Conservation (phyloP, 306 rosid species). For the Malus sieversii region DNA sequence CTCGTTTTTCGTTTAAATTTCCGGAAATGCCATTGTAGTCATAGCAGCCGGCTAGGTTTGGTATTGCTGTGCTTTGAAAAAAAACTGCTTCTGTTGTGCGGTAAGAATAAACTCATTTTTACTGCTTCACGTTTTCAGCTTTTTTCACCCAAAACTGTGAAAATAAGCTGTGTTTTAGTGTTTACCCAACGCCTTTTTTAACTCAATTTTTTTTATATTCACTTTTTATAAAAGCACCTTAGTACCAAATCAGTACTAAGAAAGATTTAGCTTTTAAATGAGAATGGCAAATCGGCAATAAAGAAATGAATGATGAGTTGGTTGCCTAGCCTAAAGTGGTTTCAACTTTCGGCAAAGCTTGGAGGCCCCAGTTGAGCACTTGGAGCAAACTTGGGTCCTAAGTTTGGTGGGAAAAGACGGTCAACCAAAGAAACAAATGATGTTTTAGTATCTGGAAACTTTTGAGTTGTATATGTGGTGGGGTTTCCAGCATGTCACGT, state of each 20-base stretch:
- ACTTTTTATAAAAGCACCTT: too few species aligned
- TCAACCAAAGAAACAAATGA: slow-evolving; percentile 5
- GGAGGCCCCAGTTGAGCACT: slow-evolving; percentile 17
- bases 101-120: too few species aligned
- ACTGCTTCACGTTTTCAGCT: too few species aligned
- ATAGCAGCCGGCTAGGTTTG: background rate
- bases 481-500: background rate
- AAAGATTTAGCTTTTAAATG: background rate
- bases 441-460: background rate
- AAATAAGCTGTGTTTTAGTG: too few species aligned
- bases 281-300: background rate
- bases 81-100: too few species aligned
- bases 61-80: too few species aligned
- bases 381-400: slow-evolving; percentile 44
- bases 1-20: background rate
- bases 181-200: too few species aligned
- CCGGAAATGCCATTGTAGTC: background rate
- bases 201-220: too few species aligned
- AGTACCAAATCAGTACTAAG: background rate
- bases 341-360: slow-evolving; percentile 41
- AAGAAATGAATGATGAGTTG: background rate
- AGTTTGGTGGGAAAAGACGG: slow-evolving; percentile 27
- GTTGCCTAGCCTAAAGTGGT: slow-evolving; percentile 8
- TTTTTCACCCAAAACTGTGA: too few species aligned
- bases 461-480: slow-evolving; percentile 25